These are phyloP conservation scores for Hypericum androsaemum DNA, from an alignment of 345 rosid species.

Conservation along the genomic window DNA sequence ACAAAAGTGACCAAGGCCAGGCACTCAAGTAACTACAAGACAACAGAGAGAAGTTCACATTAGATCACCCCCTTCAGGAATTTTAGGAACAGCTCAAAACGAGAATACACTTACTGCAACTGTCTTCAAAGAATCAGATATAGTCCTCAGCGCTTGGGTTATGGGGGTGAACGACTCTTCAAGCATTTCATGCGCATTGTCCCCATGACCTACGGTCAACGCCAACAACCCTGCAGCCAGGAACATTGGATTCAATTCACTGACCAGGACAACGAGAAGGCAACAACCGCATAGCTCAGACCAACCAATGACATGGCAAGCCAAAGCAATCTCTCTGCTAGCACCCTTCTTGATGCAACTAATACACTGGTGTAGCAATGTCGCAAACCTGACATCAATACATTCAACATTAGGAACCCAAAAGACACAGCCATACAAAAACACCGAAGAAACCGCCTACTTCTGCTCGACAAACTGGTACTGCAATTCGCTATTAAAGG, in stretches of 20 bases:
- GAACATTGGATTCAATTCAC: neutral
- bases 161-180: constrained; percentile 54
- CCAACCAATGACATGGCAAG: constrained; percentile 67
- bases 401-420: neutral
- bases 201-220: constrained; percentile 63
- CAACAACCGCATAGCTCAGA: neutral
- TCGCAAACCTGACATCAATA: constrained; percentile 49
- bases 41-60: too few species aligned
- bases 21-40: constrained; percentile 59
- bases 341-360: constrained; percentile 66
- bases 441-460: constrained; percentile 30
- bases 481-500: constrained; percentile 62
- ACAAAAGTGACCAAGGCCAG: constrained; percentile 76
- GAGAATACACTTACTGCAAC: constrained; percentile 34
- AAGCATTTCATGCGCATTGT: constrained; percentile 50
- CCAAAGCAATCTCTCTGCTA: constrained; percentile 56
- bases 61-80: too few species aligned
- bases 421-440: neutral
- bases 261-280: too few species aligned
- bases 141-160: constrained; percentile 61
- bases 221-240: constrained; percentile 62
- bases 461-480: constrained; percentile 67
- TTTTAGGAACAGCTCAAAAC: too few species aligned
- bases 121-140: constrained; percentile 38
- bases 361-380: constrained; percentile 66